Conservation (phyloP, 164 flowering plant genomes). For the Macadamia integrifolia region DNA sequence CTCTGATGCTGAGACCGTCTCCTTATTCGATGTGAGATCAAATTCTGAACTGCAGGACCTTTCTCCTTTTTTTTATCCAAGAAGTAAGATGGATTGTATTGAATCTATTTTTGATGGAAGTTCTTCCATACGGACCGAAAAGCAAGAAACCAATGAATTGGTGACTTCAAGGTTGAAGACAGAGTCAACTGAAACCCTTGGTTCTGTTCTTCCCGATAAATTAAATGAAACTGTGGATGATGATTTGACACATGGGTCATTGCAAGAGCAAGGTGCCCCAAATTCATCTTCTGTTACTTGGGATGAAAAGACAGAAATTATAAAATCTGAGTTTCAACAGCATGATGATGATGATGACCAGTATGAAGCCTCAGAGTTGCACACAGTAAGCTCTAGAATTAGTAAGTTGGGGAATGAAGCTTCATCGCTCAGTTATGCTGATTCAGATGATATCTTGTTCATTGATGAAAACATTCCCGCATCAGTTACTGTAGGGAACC, state of each 20-base stretch:
- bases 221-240: conserved; percentile 20
- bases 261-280: conserved; percentile 25
- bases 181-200: conserved; percentile 20
- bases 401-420: conserved; percentile 19
- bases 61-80: conserved; percentile 34
- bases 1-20: conserved; percentile 35
- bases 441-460: conserved; percentile 19
- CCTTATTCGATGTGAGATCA: conserved; percentile 32
- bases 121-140: conserved; percentile 31
- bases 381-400: conserved; percentile 14
- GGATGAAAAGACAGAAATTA: conserved; percentile 75
- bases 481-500: conserved; percentile 18
- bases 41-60: conserved; percentile 38
- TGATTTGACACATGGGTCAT: conserved; percentile 16
- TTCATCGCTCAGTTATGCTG: conserved; percentile 12
- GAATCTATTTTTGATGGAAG: conserved; percentile 39
- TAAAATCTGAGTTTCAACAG: conserved; percentile 29
- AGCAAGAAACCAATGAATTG: conserved; percentile 26
- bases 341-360: conserved; percentile 10
- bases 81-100: conserved; percentile 34
- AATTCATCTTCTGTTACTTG: conserved; percentile 51
- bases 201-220: conserved; percentile 25
- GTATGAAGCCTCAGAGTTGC: conserved; percentile 22
- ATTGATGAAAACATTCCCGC: conserved; percentile 21
- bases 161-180: conserved; percentile 24